Evolutionary conservation across 306 rosid species (phyloP).

Genomic region (Prunus mira): DNA sequence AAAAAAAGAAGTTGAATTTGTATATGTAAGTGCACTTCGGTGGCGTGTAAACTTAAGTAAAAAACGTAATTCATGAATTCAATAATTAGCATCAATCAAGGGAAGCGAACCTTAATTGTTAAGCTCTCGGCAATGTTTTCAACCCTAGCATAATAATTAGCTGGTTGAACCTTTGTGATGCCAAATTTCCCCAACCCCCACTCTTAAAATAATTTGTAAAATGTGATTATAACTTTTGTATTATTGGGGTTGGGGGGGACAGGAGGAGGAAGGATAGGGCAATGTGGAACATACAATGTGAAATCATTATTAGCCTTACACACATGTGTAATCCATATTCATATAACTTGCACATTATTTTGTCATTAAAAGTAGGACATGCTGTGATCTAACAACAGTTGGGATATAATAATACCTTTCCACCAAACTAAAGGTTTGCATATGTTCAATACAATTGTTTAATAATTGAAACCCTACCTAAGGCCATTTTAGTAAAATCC

Average conservation of each 20-base stretch:
- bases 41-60: background rate
- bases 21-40: background rate
- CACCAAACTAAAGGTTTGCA: conserved; percentile 18
- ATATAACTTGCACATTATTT: conserved; percentile 19
- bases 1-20: no score
- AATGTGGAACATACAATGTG: background rate
- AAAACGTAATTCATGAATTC: background rate
- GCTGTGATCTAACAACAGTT: conserved; percentile 18
- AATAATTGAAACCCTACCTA: conserved; percentile 1
- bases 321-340: conserved; percentile 10
- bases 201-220: background rate
- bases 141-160: background rate
- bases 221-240: background rate
- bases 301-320: conserved; percentile 4
- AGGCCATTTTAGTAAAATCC: conserved; percentile 17
- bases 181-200: background rate
- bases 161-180: background rate
- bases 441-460: conserved; percentile 4
- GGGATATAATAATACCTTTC: conserved; percentile 10
- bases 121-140: background rate
- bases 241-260: background rate
- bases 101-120: background rate
- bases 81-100: background rate
- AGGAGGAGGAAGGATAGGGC: background rate
- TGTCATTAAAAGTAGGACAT: conserved; percentile 25